Evolutionary conservation across 2,329 filamentous ascomycete genomes (phyloP), one percentile per base, ranked within the genome.

Genomic region (Fusarium devonianum): DNA sequence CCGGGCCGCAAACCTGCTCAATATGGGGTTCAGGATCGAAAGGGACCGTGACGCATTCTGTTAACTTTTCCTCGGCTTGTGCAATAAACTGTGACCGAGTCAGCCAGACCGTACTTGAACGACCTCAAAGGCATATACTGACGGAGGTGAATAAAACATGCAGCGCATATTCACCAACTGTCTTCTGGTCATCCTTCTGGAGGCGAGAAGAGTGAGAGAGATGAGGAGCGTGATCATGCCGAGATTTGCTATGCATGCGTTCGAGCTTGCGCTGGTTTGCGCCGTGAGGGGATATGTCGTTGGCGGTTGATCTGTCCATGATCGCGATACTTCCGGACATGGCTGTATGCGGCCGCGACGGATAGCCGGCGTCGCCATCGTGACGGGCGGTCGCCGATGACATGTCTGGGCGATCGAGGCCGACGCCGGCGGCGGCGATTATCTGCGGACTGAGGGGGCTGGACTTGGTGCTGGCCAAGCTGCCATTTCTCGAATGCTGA

Each of bases 121-220:
- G 26, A 28, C 13, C 9, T 26, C 29, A 25, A 19, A 14, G 44
- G n/a, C 43, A 25, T 48, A 34, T 45, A 77, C 83, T 72, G 71
- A 90, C 87, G 53, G 92, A 92, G 60, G 94, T 97, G 73, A 97
- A 97, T 32, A 99, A 78, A 63, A 97, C 93, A 73, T 97, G 93
- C 53, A 99, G 78, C 14, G 94, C 94, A 81, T 96, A 97, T 77
- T 99, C 94, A 45, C 92, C 92, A n/a, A 97, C 92, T 0, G 92
- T 97, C 73, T 93, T 96, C 58, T 88, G 84, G 57, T 96, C 90
- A 42, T 88, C 84, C 61, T 84, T 83, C 62, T 86, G 79, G 64
- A 87, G 84, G 45, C 84, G 81, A 39, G 87, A 87, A 25, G 89
- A 93, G 65, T 91, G 86, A 12, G 89, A 90, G 62, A 86, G 87